Percentiles rank a stretch among this genome's conserved stretches.
Evolutionary conservation across 495 filamentous ascomycete genomes (phyloP).

Genomic region (Penicillium ochrochloron): DNA sequence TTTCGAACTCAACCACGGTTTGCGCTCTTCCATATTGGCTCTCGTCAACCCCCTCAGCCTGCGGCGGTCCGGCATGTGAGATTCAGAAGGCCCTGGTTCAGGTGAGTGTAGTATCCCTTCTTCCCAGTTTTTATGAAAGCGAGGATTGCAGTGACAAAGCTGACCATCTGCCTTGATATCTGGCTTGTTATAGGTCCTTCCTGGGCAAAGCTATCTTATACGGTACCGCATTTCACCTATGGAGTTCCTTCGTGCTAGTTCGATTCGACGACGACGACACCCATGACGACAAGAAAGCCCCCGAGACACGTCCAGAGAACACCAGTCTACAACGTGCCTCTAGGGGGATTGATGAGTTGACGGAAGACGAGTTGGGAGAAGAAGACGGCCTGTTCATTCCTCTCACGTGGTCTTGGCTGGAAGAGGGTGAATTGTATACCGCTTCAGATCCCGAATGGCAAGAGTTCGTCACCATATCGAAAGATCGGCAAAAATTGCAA

Average conservation of each 20-base stretch:
- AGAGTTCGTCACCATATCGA: constrained; percentile 62
- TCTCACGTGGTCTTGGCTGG: constrained; percentile 57
- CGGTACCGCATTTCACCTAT: constrained; percentile 45
- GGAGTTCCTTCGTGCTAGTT: constrained; percentile 44
- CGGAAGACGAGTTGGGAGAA: constrained; percentile 38
- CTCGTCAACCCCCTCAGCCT: constrained; percentile 21
- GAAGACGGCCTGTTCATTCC: constrained; percentile 64
- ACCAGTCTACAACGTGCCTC: constrained; percentile 5
- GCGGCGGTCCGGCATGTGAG: constrained; percentile 42
- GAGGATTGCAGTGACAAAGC: background rate
- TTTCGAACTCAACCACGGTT: constrained; percentile 34
- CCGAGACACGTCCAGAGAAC: constrained; percentile 8
- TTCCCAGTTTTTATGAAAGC: background rate
- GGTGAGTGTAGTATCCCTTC: constrained; percentile 29
- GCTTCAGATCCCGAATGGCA: constrained; percentile 73
- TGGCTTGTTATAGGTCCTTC: constrained; percentile 31
- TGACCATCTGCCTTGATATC: constrained; percentile 1
- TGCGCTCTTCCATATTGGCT: constrained; percentile 29
- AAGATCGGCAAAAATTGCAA: constrained; percentile 51
- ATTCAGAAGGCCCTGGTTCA: constrained; percentile 46
- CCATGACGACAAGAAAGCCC: constrained; percentile 26
- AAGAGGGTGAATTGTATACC: constrained; percentile 57
- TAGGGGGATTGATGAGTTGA: constrained; percentile 9
- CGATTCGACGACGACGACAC: constrained; percentile 44
- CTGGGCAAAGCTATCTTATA: constrained; percentile 39